These are phyloP conservation scores for Candida boidinii DNA, from an alignment of 805 yeast genomes.

Conservation along the genomic window DNA sequence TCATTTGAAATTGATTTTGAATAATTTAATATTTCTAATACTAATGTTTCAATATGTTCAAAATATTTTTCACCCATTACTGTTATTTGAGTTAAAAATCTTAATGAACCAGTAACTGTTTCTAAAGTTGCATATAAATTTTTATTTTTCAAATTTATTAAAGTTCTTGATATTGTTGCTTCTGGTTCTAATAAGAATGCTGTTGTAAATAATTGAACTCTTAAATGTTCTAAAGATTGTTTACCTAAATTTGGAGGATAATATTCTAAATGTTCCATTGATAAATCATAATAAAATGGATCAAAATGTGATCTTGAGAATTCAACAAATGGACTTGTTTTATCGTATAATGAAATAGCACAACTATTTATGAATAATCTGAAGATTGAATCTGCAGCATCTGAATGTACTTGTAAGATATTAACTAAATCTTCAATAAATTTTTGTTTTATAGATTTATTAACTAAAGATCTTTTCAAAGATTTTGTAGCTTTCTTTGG, in stretches of 20 bases:
- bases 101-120: conserved; percentile 19
- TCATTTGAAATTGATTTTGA: conserved; percentile 8
- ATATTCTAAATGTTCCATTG: conserved; percentile 19
- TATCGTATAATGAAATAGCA: conserved; percentile 16
- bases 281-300: conserved; percentile 17
- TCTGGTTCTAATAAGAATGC: conserved; percentile 14
- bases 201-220: conserved; percentile 19
- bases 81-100: conserved; percentile 14
- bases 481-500: conserved; percentile 5
- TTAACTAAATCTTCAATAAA: conserved; percentile 17
- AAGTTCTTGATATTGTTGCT: neutral
- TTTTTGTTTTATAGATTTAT: conserved; percentile 15
- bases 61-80: conserved; percentile 6
- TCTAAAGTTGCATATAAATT: too few relatives aligned
- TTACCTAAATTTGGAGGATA: conserved; percentile 12
- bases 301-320: conserved; percentile 18
- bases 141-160: neutral
- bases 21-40: conserved; percentile 2
- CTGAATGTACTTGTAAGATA: conserved; percentile 15
- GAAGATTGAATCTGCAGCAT: conserved; percentile 22
- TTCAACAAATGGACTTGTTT: conserved; percentile 18
- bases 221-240: conserved; percentile 11
- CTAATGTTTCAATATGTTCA: neutral
- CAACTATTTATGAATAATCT: conserved; percentile 25
- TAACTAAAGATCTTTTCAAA: conserved; percentile 9